Base-by-base conservation (phyloP, 306 rosid species). In the Prosopis cineraria region DNA sequence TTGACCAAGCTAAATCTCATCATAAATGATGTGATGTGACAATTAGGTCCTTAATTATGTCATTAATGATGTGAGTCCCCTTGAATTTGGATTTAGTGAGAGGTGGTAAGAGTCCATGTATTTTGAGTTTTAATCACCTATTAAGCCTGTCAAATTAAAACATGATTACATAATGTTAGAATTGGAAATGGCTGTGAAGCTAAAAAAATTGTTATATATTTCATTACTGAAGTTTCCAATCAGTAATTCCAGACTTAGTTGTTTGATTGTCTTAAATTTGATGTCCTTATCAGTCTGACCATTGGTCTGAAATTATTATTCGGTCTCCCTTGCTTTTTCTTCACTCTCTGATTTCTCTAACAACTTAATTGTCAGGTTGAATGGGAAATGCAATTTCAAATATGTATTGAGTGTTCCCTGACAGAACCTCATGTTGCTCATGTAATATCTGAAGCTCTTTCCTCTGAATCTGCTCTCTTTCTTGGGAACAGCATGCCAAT, bases 401-500 rank as follows among this genome's bases (percentile, higher is more conserved):
- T 89, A 73, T 77, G 78, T 81, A 86, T 90, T 7, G 84, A 86
- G 62, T 33, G 79, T 80, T 84, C 91, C 86, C 79, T 94, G 76
- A 92, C 96, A 73, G 98, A 94, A 82, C 98, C 98, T 71, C 87
- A 85, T 84, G 95, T 88, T 75, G 95, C 97, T 50, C 86, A 79
- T 79, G 73, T 82, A 83, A 87, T 88, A 68, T 84, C 95, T 36
- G 88, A 90, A 83, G 88, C 89, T 67, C 88, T 95, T 81, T 87
- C 90, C 75, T 68, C 69, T 24, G 87, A 88, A 68, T 87, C 91
- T 90, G 91, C 96, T 79, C 89, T 95, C 76, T 95, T 95, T 85
- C 82, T 92, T 67, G 98, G 98, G 84, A 95, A 95, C 82, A 95
- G 98, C 77, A 95, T 95, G 98, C 88, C 93, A 55, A 89, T 95